Conservation (phyloP, 192 early-diverging fungal genomes). For the Phlyctochytrium planicorne region DNA sequence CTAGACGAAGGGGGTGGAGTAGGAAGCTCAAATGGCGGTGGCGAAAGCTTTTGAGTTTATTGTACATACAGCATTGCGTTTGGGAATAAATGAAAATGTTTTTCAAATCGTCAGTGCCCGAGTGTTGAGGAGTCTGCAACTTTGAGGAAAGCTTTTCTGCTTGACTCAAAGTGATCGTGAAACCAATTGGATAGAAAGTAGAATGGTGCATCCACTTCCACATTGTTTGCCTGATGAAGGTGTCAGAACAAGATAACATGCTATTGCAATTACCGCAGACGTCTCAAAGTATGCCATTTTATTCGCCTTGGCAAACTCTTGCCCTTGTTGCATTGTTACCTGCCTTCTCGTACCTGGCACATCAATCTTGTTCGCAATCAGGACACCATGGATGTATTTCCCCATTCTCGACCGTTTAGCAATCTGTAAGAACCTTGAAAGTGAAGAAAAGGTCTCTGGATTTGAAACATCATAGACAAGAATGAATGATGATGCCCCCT, state of each 20-base stretch:
- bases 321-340: conserved; percentile 38
- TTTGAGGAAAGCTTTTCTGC: conserved; percentile 17
- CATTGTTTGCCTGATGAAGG: conserved; percentile 35
- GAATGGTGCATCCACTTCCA: conserved; percentile 53
- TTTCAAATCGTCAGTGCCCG: too few relatives aligned
- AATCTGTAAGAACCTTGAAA: conserved; percentile 41
- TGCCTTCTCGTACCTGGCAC: conserved; percentile 28
- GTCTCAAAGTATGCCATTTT: conserved; percentile 49
- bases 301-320: conserved; percentile 43
- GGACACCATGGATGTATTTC: conserved; percentile 35
- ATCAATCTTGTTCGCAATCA: conserved; percentile 50
- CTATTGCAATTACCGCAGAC: conserved; percentile 36
- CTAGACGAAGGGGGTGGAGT: too few relatives aligned
- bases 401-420: conserved; percentile 31
- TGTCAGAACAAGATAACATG: background rate
- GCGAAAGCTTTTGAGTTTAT: too few relatives aligned
- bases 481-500: conserved; percentile 33
- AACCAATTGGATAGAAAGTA: conserved; percentile 45
- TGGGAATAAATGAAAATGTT: too few relatives aligned
- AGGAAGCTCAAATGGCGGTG: too few relatives aligned
- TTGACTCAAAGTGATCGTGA: conserved; percentile 25
- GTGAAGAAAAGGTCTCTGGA: conserved; percentile 42
- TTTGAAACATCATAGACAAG: conserved; percentile 48
- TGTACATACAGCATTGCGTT: too few relatives aligned
- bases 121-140: conserved; percentile 4